phyloP scores from a whole-genome alignment of 495 filamentous ascomycete species.

The Tetracladium setigerum region DNA sequence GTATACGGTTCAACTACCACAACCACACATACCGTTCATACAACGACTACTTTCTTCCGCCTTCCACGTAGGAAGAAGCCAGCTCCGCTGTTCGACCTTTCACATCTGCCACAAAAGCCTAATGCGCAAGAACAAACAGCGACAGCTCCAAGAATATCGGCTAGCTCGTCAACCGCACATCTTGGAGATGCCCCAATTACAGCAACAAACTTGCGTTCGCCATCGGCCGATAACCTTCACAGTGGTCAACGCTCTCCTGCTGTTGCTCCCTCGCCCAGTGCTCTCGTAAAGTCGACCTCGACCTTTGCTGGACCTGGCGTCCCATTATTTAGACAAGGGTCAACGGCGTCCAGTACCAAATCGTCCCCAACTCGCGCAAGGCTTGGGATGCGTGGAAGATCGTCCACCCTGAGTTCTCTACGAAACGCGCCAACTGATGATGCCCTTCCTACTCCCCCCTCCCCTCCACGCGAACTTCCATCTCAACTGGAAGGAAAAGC shows the following conservation, averaged over 20 bases:
- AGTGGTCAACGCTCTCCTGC: slow-evolving; percentile 38
- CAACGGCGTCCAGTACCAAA: slow-evolving; percentile 53
- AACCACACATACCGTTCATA: slow-evolving; percentile 55
- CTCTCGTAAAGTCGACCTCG: slow-evolving; percentile 34
- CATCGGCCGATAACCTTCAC: slow-evolving; percentile 13
- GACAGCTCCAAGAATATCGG: slow-evolving; percentile 44
- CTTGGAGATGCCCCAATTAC: slow-evolving; percentile 13
- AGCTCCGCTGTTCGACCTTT: slow-evolving; percentile 60
- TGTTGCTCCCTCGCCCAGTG: slow-evolving; percentile 48
- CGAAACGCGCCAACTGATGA: slow-evolving; percentile 49
- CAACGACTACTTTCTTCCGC: slow-evolving; percentile 68
- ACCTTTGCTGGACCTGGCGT: slow-evolving; percentile 44
- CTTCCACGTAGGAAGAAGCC: slow-evolving; percentile 63
- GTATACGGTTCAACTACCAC: slow-evolving; percentile 51
- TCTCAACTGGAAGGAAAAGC: slow-evolving; percentile 81
- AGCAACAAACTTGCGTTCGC: slow-evolving; percentile 8
- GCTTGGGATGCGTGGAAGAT: slow-evolving; percentile 58
- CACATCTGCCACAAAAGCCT: slow-evolving; percentile 65
- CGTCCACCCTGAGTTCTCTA: slow-evolving; percentile 82
- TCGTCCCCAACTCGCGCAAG: slow-evolving; percentile 61
- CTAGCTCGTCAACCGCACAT: slow-evolving; percentile 7
- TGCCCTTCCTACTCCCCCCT: slow-evolving; percentile 45
- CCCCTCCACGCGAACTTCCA: slow-evolving; percentile 60
- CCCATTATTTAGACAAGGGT: slow-evolving; percentile 53
- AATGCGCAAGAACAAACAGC: slow-evolving; percentile 14